Evolutionary conservation across 305 asterid genomes (phyloP).

Genomic region (Fraxinus angustifolia): DNA sequence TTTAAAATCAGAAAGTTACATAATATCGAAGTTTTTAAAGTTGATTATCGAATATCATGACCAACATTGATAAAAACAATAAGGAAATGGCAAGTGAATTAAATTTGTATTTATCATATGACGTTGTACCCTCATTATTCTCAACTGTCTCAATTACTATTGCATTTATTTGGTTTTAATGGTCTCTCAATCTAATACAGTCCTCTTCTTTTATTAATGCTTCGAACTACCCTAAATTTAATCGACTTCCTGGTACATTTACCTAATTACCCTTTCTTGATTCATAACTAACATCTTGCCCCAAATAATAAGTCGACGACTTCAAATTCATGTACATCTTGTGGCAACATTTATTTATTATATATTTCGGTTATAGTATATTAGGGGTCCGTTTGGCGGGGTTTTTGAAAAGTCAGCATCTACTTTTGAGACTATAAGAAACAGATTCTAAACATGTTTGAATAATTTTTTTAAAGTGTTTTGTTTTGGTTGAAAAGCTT

Average conservation of each 20-base stretch:
- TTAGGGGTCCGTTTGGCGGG: background rate
- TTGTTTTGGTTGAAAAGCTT: no score
- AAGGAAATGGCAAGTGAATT: conserved; percentile 13
- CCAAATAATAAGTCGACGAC: conserved; percentile 26
- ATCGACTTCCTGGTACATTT: conserved; percentile 26
- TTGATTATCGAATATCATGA: background rate
- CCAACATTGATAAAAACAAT: background rate
- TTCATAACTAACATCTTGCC: conserved; percentile 25
- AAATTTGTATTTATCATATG: conserved; percentile 39
- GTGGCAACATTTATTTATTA: conserved; percentile 33
- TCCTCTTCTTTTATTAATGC: conserved; percentile 39
- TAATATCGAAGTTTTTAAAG: background rate
- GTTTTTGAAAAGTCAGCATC: no score
- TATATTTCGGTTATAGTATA: conserved; percentile 23
- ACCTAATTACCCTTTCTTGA: conserved; percentile 28
- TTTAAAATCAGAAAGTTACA: background rate
- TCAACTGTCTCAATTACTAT: conserved; percentile 78
- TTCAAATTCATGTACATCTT: conserved; percentile 34
- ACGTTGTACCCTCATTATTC: conserved; percentile 51
- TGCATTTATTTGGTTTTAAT: conserved; percentile 73
- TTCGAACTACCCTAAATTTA: conserved; percentile 39
- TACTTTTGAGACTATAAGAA: no score
- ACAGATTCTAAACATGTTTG: background rate
- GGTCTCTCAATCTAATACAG: conserved; percentile 50
- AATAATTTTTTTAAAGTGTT: no score